Evolutionary conservation across 2,329 filamentous ascomycete genomes (phyloP), one percentile per base, ranked within the genome.

Genomic region (Diaporthe caulivora): DNA sequence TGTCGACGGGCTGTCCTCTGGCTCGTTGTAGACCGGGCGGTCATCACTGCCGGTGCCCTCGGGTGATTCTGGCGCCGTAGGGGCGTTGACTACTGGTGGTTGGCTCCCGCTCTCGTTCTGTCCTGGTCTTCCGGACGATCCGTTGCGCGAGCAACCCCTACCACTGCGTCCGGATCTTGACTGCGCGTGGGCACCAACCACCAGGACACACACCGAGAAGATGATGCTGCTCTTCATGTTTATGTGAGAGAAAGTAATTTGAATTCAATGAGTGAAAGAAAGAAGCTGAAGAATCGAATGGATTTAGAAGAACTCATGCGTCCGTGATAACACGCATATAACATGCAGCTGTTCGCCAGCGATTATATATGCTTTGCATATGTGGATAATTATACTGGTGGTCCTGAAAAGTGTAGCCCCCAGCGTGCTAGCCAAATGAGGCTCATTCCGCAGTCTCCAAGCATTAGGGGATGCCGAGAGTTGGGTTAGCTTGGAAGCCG

Each of bases 291-390:
- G 8, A 9, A 10, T 7, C 5, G 55, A 1, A 58, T 40, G 17
- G n/a, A 24, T 9, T 3, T 3, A 11, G 1, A 10, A 4, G 2
- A 7, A 4, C 2, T 0, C 5, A 18, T 0, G 11, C 18, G 1
- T 29, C n/a, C 24, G 13, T 6, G n/a, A 13, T 29, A 4, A 18
- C 26, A 4, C 9, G 13, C 7, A 64, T 17, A 13, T 29, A 4
- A 18, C 26, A 4, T 8, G 13, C 7, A 64, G 42, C 62, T 9
- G 21, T 13, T 4, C 34, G 21, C 9, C 26, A 21, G 17, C 21
- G 11, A 18, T 18, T 65, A 40, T 51, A 65, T 51, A 65, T 15
- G 5, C 15, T 11, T 26, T 18, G 17, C 21, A 17, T 7, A 40
- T 40, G 31, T 11, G 6, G 5, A 5, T 11, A 8, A 17, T 13